A percentile compares a stretch with the other conserved stretches of the same genome.
Evolutionary conservation across 2,329 filamentous ascomycete species (phyloP).

Genomic region (Exserohilum turcica): DNA sequence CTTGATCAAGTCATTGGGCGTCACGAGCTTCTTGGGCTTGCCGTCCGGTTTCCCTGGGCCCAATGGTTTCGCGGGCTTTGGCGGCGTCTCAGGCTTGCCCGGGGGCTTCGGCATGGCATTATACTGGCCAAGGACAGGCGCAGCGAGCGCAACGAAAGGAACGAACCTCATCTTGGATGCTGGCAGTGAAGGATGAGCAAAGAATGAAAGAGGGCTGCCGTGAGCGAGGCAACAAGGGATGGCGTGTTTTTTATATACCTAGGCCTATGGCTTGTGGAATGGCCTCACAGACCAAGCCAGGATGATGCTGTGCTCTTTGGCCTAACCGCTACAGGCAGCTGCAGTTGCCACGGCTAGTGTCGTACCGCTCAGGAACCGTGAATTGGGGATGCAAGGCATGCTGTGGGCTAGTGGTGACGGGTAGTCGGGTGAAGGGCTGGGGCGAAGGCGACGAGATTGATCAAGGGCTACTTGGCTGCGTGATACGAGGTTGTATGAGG

Average conservation of each 20-base stretch:
- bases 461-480: conserved; percentile 27
- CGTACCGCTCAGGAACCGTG: conserved; percentile 24
- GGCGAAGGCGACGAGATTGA: conserved; percentile 20
- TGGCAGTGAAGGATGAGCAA: conserved; percentile 6
- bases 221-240: neutral
- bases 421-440: conserved; percentile 19
- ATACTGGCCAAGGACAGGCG: conserved; percentile 25
- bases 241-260: conserved; percentile 26
- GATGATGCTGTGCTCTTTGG: conserved; percentile 5
- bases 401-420: conserved; percentile 12
- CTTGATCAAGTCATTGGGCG: conserved; percentile 31
- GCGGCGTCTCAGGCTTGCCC: conserved; percentile 6
- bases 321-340: conserved; percentile 35
- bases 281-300: conserved; percentile 1
- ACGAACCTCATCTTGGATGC: conserved; percentile 37
- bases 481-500: conserved; percentile 26
- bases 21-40: conserved; percentile 20
- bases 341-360: conserved; percentile 3
- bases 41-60: conserved; percentile 9
- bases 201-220: conserved; percentile 18
- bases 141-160: conserved; percentile 33
- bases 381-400: conserved; percentile 8
- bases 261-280: conserved; percentile 12
- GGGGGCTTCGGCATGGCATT: conserved; percentile 12
- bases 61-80: conserved; percentile 13